Evolutionary conservation across 2,329 filamentous ascomycete species (phyloP).

Genomic region (Colletotrichum cereale): DNA sequence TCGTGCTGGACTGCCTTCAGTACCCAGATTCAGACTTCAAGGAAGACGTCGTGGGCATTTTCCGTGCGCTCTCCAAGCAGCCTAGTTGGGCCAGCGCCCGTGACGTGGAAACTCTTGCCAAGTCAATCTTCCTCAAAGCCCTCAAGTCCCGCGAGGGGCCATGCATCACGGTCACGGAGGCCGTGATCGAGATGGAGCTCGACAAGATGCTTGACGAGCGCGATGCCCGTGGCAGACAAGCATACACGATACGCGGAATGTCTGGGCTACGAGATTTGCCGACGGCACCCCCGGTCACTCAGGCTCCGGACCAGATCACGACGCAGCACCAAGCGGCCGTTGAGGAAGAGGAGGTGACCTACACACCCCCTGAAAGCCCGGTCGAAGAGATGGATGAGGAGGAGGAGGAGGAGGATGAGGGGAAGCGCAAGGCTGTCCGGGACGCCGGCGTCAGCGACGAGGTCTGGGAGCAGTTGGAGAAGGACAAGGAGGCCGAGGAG

Average conservation of each 20-base stretch:
- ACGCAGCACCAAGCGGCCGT: not conserved
- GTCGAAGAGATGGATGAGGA: slow-evolving; percentile 26
- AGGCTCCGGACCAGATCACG: slow-evolving; percentile 18
- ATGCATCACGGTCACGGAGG: slow-evolving; percentile 42
- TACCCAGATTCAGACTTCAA: slow-evolving; percentile 36
- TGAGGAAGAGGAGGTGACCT: not conserved
- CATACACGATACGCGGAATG: not conserved
- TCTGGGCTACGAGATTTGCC: not conserved
- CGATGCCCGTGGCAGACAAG: not conserved
- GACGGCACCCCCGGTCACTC: not conserved
- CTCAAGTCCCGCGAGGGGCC: slow-evolving; percentile 43
- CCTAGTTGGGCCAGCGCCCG: slow-evolving; percentile 73
- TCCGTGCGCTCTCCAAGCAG: slow-evolving; percentile 56
- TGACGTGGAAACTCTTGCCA: slow-evolving; percentile 69
- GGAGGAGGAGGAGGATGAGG: slow-evolving; percentile 25
- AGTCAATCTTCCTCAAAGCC: slow-evolving; percentile 60
- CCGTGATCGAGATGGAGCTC: slow-evolving; percentile 39
- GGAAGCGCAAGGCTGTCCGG: slow-evolving; percentile 48
- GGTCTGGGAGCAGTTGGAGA: slow-evolving; percentile 71
- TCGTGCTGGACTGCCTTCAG: slow-evolving; percentile 47
- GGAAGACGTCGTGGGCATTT: slow-evolving; percentile 46
- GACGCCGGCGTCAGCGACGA: slow-evolving; percentile 71
- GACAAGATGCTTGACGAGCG: slow-evolving; percentile 44
- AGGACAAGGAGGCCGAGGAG: slow-evolving; percentile 50
- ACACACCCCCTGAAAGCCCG: not conserved